These are phyloP conservation scores for Lactarius pseudohatsudake DNA, from an alignment of 768 basidiomycete species.

Conservation along the genomic window DNA sequence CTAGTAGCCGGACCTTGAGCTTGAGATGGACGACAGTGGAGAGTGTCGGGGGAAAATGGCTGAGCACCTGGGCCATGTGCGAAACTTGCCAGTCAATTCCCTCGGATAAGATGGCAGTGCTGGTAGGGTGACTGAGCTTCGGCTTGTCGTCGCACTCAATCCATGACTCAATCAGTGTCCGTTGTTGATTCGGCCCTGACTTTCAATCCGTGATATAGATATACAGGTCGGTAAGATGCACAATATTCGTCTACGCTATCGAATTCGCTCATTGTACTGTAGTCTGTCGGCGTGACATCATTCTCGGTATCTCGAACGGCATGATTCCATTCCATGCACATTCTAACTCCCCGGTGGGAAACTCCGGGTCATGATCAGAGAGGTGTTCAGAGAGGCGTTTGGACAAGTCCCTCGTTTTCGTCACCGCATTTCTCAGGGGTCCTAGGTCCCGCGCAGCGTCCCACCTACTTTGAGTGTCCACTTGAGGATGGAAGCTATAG, in stretches of 20 bases:
- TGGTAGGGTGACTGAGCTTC: too few species aligned
- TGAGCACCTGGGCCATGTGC: not conserved
- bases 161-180: not conserved
- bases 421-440: slow-evolving; percentile 9
- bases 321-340: slow-evolving; percentile 22
- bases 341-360: slow-evolving; percentile 13
- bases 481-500: not conserved
- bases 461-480: not conserved
- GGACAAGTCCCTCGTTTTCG: slow-evolving; percentile 7
- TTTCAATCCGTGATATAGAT: not conserved
- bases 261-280: not conserved
- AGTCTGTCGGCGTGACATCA: not conserved
- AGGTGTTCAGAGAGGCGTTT: slow-evolving; percentile 8
- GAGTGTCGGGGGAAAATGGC: not conserved
- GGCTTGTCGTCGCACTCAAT: too few species aligned
- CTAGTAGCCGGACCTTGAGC: not conserved
- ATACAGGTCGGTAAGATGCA: not conserved
- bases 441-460: not conserved
- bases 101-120: too few species aligned
- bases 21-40: not conserved
- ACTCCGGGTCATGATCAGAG: not conserved
- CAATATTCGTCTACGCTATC: not conserved
- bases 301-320: not conserved
- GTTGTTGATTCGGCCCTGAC: not conserved
- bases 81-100: too few species aligned